Percentiles rank a stretch among this genome's conserved stretches.
phyloP scores from a whole-genome alignment of 2,329 filamentous ascomycete genomes.

The Cordyceps farinosa region DNA sequence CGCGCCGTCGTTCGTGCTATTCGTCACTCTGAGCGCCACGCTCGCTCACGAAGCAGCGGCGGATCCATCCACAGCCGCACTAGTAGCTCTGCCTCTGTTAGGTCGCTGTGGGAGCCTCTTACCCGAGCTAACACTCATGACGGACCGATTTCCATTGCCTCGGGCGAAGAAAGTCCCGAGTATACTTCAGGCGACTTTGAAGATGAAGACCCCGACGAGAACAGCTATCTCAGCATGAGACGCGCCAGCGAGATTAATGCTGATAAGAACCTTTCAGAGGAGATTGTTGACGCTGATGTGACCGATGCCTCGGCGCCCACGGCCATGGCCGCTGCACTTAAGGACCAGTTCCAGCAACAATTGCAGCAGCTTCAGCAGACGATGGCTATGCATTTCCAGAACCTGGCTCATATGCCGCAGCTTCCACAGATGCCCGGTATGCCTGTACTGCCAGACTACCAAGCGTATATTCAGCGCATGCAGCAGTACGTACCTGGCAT shows the following conservation, averaged over 20 bases:
- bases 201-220: conserved; percentile 39
- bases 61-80: conserved; percentile 56
- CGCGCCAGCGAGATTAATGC: conserved; percentile 28
- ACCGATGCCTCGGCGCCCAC: conserved; percentile 47
- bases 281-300: conserved; percentile 34
- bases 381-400: conserved; percentile 63
- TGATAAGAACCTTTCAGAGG: conserved; percentile 35
- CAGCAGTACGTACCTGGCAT: conserved; percentile 70
- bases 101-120: conserved; percentile 62
- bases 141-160: conserved; percentile 39
- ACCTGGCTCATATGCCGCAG: conserved; percentile 52
- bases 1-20: conserved; percentile 61
- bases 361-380: conserved; percentile 74
- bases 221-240: conserved; percentile 35
- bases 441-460: conserved; percentile 66
- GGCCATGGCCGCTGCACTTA: conserved; percentile 65
- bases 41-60: conserved; percentile 67
- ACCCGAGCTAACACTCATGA: conserved; percentile 32
- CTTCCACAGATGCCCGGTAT: conserved; percentile 61
- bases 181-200: conserved; percentile 45
- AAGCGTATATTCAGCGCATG: conserved; percentile 64
- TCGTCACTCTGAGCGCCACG: conserved; percentile 57
- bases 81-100: conserved; percentile 64
- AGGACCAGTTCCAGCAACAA: conserved; percentile 69
- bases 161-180: conserved; percentile 41